Conservation (phyloP, 1,284 basidiomycete species). For the Moesziomyces sp. region DNA sequence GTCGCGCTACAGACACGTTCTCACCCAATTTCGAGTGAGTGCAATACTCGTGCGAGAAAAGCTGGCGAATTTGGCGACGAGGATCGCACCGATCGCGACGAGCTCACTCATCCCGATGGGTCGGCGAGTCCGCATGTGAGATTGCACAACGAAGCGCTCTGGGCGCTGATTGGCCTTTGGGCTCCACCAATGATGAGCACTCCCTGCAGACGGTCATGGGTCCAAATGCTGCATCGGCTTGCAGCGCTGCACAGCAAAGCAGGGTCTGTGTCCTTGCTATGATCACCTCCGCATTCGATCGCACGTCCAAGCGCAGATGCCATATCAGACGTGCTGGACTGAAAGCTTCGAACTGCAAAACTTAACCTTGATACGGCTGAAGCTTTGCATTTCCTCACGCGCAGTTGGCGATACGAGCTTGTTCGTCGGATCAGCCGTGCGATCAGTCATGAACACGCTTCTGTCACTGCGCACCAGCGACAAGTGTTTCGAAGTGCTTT, state of each 20-base stretch:
- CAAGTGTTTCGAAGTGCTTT: too few relatives aligned
- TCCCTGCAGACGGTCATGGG: background rate
- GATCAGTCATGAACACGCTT: too few relatives aligned
- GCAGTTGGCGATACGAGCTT: too few relatives aligned
- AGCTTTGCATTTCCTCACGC: too few relatives aligned
- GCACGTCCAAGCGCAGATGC: background rate
- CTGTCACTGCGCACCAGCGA: too few relatives aligned
- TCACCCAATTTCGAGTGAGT: background rate
- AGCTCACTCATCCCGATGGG: too few relatives aligned
- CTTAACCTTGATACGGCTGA: too few relatives aligned
- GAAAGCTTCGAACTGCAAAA: too few relatives aligned
- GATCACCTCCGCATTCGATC: slow-evolving; percentile 36
- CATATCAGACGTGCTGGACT: background rate
- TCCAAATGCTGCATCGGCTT: background rate
- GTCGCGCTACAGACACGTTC: slow-evolving; percentile 12
- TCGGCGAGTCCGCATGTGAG: background rate
- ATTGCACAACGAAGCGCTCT: background rate
- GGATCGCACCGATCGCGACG: background rate
- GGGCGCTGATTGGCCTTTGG: background rate
- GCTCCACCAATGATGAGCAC: background rate
- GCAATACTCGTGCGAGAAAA: slow-evolving; percentile 8
- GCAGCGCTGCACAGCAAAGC: slow-evolving; percentile 25
- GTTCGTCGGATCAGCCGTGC: too few relatives aligned
- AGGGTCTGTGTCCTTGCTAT: slow-evolving; percentile 33
- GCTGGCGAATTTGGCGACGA: too few relatives aligned